A percentile compares a stretch with the other conserved stretches of the same genome.
These are phyloP conservation scores for Alternaria hordeiaustralica DNA, from an alignment of 2,329 filamentous ascomycete species.

Conservation along the genomic window DNA sequence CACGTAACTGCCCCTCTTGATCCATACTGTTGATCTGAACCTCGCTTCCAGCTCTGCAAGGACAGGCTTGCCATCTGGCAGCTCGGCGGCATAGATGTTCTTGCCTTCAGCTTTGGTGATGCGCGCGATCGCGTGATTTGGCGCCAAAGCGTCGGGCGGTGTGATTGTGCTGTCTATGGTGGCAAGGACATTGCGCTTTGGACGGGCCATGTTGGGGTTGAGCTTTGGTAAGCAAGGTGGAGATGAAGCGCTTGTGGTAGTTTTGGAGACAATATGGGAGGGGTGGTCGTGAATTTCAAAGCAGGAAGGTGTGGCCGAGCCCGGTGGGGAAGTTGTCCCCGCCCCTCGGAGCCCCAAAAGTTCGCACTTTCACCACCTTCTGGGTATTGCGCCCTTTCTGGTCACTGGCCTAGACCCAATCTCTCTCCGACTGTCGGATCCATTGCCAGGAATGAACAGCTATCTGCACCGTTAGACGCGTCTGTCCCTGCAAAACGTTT, in stretches of 20 bases:
- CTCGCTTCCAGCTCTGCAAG: conserved; percentile 82
- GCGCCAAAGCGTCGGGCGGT: conserved; percentile 61
- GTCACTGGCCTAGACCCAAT: neutral
- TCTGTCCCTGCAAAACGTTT: neutral
- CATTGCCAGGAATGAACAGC: neutral
- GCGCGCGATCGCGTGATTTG: conserved; percentile 71
- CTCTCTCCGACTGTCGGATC: neutral
- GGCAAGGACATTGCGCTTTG: conserved; percentile 78
- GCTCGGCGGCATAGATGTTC: conserved; percentile 81
- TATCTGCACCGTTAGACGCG: neutral
- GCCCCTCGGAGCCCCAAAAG: neutral
- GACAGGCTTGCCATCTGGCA: conserved; percentile 68
- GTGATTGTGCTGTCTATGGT: conserved; percentile 75
- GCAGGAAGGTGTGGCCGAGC: conserved; percentile 13
- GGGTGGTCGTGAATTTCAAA: conserved; percentile 12
- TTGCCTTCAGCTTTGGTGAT: conserved; percentile 86
- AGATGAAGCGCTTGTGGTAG: neutral
- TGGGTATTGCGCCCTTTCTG: conserved; percentile 11
- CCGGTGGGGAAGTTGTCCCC: conserved; percentile 14
- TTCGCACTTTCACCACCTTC: conserved; percentile 14
- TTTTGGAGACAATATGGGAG: conserved; percentile 1
- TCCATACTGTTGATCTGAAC: conserved; percentile 93
- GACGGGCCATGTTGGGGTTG: conserved; percentile 65
- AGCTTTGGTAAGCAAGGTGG: neutral
- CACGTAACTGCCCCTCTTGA: conserved; percentile 87